phyloP scores from a whole-genome alignment of 108 stramenopile species.

The Pseudonitzschia multiseries region DNA sequence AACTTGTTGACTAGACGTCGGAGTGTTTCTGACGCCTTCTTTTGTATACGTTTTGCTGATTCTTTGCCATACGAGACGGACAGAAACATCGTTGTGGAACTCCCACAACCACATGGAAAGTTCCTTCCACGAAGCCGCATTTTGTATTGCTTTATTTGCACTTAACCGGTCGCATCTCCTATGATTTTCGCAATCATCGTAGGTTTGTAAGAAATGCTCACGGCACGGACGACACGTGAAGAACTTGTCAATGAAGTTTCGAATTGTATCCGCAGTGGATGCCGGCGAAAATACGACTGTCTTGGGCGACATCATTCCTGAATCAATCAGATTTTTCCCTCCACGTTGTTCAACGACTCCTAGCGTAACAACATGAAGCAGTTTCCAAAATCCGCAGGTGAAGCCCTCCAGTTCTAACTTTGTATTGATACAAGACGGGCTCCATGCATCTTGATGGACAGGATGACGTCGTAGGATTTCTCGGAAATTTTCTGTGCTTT shows the following conservation, averaged over 20 bases:
- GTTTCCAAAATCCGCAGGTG: conserved; percentile 83
- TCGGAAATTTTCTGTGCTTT: conserved; percentile 38
- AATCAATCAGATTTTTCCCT: conserved; percentile 44
- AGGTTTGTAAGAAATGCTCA: conserved; percentile 65
- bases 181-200: conserved; percentile 72
- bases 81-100: conserved; percentile 80
- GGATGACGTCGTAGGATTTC: conserved; percentile 27
- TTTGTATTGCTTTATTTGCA: neutral
- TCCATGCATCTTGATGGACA: conserved; percentile 37
- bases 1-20: conserved; percentile 12
- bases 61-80: conserved; percentile 51
- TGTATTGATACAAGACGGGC: conserved; percentile 26
- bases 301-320: conserved; percentile 31
- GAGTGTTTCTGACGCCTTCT: neutral
- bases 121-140: conserved; percentile 52
- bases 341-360: conserved; percentile 77
- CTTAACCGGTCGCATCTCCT: conserved; percentile 71
- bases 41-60: neutral
- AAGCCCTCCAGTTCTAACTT: conserved; percentile 32
- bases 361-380: conserved; percentile 72
- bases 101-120: conserved; percentile 83
- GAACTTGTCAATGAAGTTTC: conserved; percentile 73
- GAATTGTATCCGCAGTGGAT: conserved; percentile 42
- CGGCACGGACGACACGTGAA: conserved; percentile 76
- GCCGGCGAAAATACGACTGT: conserved; percentile 42